phyloP scores from a whole-genome alignment of 106 monocot species.

The Allium cepa region DNA sequence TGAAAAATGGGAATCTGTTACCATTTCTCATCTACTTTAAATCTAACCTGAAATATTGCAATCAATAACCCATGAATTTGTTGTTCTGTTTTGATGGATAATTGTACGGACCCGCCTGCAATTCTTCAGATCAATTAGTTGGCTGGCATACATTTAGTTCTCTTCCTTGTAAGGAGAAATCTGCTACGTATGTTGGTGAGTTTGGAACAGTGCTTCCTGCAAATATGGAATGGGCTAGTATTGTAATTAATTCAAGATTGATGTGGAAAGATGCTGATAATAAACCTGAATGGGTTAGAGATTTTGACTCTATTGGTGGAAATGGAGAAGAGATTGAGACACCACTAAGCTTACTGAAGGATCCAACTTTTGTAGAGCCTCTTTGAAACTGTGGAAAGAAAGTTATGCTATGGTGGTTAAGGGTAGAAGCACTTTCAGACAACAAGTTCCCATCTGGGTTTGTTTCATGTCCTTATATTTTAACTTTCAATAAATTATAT shows the following conservation, averaged over 20 bases:
- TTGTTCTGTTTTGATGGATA: no score
- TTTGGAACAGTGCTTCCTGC: constrained; percentile 36
- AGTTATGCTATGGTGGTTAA: constrained; percentile 78
- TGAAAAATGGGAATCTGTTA: no score
- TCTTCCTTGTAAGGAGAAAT: constrained; percentile 28
- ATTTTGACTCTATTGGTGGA: constrained; percentile 37
- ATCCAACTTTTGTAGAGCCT: constrained; percentile 56
- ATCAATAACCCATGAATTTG: no score
- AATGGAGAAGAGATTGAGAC: constrained; percentile 44
- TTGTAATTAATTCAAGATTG: constrained; percentile 75
- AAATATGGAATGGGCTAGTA: constrained; percentile 81
- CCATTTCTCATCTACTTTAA: no score
- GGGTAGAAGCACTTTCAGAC: constrained; percentile 64
- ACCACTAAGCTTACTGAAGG: constrained; percentile 55
- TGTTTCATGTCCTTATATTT: constrained; percentile 3
- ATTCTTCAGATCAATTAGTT: constrained; percentile 50
- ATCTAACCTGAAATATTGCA: no score
- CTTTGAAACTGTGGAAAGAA: constrained; percentile 79
- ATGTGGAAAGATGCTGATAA: constrained; percentile 53
- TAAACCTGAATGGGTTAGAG: constrained; percentile 56
- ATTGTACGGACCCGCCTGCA: constrained; percentile 86
- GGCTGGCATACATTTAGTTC: constrained; percentile 79
- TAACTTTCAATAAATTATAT: no score
- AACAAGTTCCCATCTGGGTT: constrained; percentile 80
- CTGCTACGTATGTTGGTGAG: constrained; percentile 49